Evolutionary conservation across 2,329 filamentous ascomycete species (phyloP).

Genomic region (Pseudogymnoascus sp.): DNA sequence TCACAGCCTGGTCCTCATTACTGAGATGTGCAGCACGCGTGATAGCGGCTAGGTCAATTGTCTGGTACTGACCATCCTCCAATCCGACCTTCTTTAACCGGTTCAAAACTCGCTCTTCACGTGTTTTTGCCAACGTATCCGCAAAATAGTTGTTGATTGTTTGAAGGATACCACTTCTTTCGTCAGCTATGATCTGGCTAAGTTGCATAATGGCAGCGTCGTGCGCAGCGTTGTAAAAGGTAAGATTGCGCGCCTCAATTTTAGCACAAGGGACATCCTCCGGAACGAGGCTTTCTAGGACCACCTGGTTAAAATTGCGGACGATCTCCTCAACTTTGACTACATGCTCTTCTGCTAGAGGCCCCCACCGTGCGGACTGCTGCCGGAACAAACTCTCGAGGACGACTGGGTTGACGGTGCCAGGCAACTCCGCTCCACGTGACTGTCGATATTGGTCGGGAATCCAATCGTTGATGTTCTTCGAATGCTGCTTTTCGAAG

Average conservation of each 20-base stretch:
- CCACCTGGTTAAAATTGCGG: neutral
- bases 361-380: neutral
- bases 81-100: neutral
- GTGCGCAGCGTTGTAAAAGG: neutral
- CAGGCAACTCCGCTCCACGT: neutral
- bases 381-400: neutral
- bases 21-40: neutral
- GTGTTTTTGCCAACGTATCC: neutral
- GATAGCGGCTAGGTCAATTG: neutral
- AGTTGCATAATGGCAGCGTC: neutral
- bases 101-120: neutral
- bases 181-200: neutral
- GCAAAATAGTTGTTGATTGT: slow-evolving; percentile 10
- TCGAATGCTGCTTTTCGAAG: neutral
- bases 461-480: neutral
- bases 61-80: neutral
- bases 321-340: neutral
- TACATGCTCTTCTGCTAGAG: neutral
- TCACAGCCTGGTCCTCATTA: slow-evolving; percentile 7
- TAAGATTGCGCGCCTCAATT: neutral
- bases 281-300: neutral
- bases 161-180: neutral
- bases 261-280: neutral
- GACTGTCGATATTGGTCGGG: neutral
- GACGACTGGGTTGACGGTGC: neutral